Conservation (phyloP, 139 green algal genomes). For the Asterochloris erici region DNA sequence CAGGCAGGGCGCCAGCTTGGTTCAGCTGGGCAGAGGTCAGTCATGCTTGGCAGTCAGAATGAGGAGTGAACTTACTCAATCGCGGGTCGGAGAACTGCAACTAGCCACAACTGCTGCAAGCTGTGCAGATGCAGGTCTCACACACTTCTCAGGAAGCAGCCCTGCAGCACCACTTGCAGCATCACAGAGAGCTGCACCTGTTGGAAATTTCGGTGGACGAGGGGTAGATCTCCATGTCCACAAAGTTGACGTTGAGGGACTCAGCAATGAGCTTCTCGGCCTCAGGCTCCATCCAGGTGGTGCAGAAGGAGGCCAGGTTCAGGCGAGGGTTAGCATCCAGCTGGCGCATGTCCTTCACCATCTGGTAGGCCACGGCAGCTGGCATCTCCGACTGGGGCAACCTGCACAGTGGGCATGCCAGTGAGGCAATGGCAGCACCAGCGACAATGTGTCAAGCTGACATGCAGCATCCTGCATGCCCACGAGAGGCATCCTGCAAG, state of each 20-base stretch:
- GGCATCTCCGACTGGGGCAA: slow-evolving; percentile 20
- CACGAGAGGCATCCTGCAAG: too few species aligned
- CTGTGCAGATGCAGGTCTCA: not conserved
- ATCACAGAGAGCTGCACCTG: slow-evolving; percentile 3
- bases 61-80: too few species aligned
- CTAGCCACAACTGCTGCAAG: not conserved
- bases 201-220: slow-evolving; percentile 41
- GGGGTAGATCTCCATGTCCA: slow-evolving; percentile 46
- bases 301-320: slow-evolving; percentile 50
- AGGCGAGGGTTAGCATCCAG: slow-evolving; percentile 29
- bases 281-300: slow-evolving; percentile 45
- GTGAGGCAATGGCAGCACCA: not conserved
- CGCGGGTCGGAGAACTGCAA: too few species aligned
- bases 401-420: not conserved
- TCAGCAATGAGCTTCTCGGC: slow-evolving; percentile 24
- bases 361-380: slow-evolving; percentile 16
- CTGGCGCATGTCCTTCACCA: slow-evolving; percentile 22
- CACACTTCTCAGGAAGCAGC: not conserved
- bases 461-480: too few species aligned
- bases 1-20: too few species aligned
- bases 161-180: not conserved
- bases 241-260: slow-evolving; percentile 37
- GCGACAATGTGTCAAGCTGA: too few species aligned
- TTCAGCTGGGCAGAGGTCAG: too few species aligned
- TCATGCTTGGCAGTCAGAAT: too few species aligned